A percentile compares a stretch with the other conserved stretches of the same genome.
phyloP scores from a whole-genome alignment of 768 basidiomycete genomes.

The Auriscalpium vulgare region DNA sequence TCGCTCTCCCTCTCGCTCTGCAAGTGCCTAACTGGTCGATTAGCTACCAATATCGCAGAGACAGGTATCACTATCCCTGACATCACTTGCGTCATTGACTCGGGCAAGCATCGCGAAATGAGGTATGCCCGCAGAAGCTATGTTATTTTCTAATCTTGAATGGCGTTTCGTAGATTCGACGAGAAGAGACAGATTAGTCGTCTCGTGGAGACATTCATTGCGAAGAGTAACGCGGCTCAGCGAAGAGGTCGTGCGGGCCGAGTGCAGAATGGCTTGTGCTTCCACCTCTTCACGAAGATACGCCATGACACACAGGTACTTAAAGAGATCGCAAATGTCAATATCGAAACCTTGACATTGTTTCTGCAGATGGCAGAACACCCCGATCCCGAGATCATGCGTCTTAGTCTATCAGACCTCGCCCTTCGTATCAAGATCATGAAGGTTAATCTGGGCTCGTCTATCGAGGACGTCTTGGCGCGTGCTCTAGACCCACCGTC shows the following conservation, averaged over 20 bases:
- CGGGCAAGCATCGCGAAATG: conserved; percentile 92
- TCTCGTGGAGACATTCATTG: conserved; percentile 85
- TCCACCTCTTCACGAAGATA: conserved; percentile 89
- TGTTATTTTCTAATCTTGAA: conserved; percentile 5
- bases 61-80: conserved; percentile 99
- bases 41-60: conserved; percentile 90
- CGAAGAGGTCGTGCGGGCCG: conserved; percentile 87
- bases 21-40: not conserved
- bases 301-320: conserved; percentile 73
- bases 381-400: conserved; percentile 92
- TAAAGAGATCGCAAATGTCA: not conserved
- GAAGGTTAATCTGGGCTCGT: conserved; percentile 74
- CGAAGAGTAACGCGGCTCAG: conserved; percentile 86
- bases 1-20: not conserved
- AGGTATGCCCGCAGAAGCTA: conserved; percentile 33
- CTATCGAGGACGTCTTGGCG: conserved; percentile 86
- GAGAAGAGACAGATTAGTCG: conserved; percentile 95
- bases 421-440: conserved; percentile 90
- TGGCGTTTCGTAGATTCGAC: conserved; percentile 56
- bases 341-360: not conserved
- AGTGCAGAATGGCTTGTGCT: conserved; percentile 83
- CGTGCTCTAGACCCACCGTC: conserved; percentile 86
- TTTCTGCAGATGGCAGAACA: conserved; percentile 74
- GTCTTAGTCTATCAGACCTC: conserved; percentile 86
- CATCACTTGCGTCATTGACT: conserved; percentile 93